phyloP scores from a whole-genome alignment of 805 yeast genomes.

The Candida pseudofarinosa region DNA sequence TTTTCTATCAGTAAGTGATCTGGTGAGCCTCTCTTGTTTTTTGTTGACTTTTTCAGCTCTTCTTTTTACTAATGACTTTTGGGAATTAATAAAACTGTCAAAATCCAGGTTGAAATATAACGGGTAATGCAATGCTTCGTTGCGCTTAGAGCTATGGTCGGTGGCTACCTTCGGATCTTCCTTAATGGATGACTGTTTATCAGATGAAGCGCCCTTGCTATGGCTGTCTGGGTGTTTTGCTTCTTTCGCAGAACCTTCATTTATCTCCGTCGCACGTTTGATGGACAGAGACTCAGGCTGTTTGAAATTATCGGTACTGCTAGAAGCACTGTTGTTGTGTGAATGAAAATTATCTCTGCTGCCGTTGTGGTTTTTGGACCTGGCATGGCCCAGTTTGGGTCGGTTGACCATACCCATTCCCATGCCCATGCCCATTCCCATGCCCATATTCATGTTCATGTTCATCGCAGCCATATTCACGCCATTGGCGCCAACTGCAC shows the following conservation, averaged over 20 bases:
- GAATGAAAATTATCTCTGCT: not conserved
- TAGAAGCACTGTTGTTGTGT: not conserved
- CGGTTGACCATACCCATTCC: not conserved
- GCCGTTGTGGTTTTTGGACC: slow-evolving; percentile 5
- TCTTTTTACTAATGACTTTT: slow-evolving; percentile 2
- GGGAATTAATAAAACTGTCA: slow-evolving; percentile 6
- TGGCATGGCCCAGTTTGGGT: slow-evolving; percentile 1
- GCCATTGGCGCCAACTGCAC: not conserved
- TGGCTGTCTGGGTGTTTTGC: not conserved
- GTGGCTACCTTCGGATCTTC: not conserved
- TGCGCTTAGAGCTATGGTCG: not conserved
- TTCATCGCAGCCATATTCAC: slow-evolving; percentile 2
- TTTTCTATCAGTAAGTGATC: slow-evolving; percentile 1
- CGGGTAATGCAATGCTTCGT: slow-evolving; percentile 6
- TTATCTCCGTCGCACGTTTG: not conserved
- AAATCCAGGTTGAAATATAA: slow-evolving; percentile 9
- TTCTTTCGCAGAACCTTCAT: not conserved
- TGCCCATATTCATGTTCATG: slow-evolving; percentile 1
- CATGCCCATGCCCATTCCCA: not conserved
- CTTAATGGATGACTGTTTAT: not conserved
- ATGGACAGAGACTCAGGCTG: not conserved
- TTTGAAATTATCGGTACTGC: not conserved
- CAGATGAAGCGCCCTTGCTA: not conserved
- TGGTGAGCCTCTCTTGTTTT: slow-evolving; percentile 7
- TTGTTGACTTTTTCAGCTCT: slow-evolving; percentile 3